Evolutionary conservation across 2,329 filamentous ascomycete species (phyloP).

Genomic region (Aspergillus pseudoterreus): DNA sequence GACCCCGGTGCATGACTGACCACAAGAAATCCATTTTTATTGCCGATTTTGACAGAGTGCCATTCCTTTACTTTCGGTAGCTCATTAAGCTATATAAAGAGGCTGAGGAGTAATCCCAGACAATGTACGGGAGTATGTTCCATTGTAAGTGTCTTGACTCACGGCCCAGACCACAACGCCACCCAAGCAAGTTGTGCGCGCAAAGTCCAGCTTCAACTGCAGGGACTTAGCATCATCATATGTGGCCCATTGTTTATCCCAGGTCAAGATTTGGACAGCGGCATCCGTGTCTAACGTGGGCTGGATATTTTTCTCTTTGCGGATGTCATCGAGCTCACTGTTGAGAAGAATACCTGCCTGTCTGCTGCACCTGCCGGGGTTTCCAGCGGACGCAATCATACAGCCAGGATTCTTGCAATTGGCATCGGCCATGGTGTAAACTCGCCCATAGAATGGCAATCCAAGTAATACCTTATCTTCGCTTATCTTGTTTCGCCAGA

Average conservation of each 20-base stretch:
- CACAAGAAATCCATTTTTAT: conserved; percentile 6
- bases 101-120: background rate
- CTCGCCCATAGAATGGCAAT: conserved; percentile 24
- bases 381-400: conserved; percentile 21
- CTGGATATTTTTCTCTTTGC: conserved; percentile 11
- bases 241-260: conserved; percentile 27
- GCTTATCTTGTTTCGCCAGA: conserved; percentile 26
- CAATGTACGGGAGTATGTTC: background rate
- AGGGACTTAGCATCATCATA: conserved; percentile 35
- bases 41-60: background rate
- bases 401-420: conserved; percentile 28
- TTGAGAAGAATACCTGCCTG: conserved; percentile 27
- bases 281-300: conserved; percentile 18
- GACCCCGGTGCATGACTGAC: no score
- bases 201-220: conserved; percentile 29
- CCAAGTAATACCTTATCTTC: conserved; percentile 27
- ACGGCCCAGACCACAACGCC: conserved; percentile 22
- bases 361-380: conserved; percentile 26
- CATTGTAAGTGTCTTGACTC: conserved; percentile 6
- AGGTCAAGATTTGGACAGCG: conserved; percentile 24
- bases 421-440: conserved; percentile 13
- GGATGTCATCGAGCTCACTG: conserved; percentile 32
- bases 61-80: background rate
- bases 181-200: conserved; percentile 28
- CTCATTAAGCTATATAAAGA: background rate